Evolutionary conservation across 148 eudicot species (phyloP).

Genomic region (Euryodendron excelsum): DNA sequence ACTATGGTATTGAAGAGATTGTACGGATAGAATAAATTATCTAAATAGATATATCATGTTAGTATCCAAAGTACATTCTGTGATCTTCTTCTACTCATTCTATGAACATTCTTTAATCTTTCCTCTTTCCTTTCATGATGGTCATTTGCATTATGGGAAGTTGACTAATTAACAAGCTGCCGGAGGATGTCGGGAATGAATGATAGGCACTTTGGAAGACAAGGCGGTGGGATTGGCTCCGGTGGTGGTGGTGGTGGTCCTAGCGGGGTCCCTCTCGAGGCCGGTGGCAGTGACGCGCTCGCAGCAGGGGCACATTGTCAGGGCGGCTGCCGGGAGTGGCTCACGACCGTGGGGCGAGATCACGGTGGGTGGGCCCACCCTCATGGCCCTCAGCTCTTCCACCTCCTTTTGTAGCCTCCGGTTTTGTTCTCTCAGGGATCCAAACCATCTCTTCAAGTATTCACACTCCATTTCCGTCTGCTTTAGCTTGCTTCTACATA

Average conservation of each 20-base stretch:
- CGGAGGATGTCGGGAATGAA: conserved; percentile 22
- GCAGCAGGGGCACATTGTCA: conserved; percentile 50
- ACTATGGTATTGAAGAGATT: background rate
- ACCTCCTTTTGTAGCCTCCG: conserved; percentile 44
- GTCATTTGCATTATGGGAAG: too few relatives aligned
- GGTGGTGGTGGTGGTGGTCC: conserved; percentile 14
- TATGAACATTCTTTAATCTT: background rate
- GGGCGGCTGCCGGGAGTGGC: conserved; percentile 27
- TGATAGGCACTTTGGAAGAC: conserved; percentile 12
- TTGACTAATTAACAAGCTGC: conserved; percentile 23
- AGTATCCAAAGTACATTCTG: background rate
- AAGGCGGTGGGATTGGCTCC: background rate
- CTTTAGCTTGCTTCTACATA: conserved; percentile 52
- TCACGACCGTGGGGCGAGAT: conserved; percentile 22
- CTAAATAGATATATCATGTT: background rate
- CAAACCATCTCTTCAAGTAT: conserved; percentile 48
- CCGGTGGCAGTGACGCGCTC: conserved; percentile 27
- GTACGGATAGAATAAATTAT: background rate
- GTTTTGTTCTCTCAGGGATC: conserved; percentile 44
- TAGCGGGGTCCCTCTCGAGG: conserved; percentile 11
- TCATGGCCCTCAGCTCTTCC: conserved; percentile 49
- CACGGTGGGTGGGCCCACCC: conserved; percentile 21
- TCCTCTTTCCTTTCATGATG: background rate
- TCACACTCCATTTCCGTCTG: conserved; percentile 55
- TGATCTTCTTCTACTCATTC: background rate